These are phyloP conservation scores for Ophiosphaerella herpotricha DNA, from an alignment of 2,329 filamentous ascomycete species.

Conservation along the genomic window DNA sequence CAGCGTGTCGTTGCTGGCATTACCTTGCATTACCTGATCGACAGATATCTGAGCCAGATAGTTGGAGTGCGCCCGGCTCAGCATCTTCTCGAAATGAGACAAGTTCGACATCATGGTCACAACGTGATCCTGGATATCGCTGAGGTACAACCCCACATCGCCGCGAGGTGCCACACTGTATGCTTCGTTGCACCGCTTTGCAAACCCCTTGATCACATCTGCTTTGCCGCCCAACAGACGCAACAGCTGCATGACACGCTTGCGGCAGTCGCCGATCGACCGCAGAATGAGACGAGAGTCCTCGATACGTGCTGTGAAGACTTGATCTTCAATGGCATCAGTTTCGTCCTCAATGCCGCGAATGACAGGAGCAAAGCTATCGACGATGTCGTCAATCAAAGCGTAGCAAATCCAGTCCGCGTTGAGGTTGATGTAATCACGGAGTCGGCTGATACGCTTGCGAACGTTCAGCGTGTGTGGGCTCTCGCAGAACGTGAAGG, in stretches of 20 bases:
- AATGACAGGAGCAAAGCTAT: constrained; percentile 90
- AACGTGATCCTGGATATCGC: constrained; percentile 98
- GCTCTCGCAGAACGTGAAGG: constrained; percentile 90
- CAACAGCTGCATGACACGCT: constrained; percentile 92
- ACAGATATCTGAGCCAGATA: constrained; percentile 94
- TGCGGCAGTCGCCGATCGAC: constrained; percentile 86
- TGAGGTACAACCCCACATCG: constrained; percentile 94
- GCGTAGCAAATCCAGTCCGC: constrained; percentile 99
- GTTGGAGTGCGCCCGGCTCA: constrained; percentile 91
- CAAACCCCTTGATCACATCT: constrained; percentile 97
- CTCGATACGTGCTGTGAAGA: constrained; percentile 88
- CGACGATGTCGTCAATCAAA: constrained; percentile 97
- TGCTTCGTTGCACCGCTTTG: constrained; percentile 97
- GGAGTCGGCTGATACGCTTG: constrained; percentile 86
- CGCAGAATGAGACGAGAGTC: constrained; percentile 87
- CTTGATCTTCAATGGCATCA: constrained; percentile 91
- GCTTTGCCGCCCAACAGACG: constrained; percentile 94
- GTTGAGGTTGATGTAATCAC: constrained; percentile 92
- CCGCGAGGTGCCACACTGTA: constrained; percentile 94
- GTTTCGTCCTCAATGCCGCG: constrained; percentile 84
- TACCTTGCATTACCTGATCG: constrained; percentile 86
- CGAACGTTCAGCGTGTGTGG: constrained; percentile 86
- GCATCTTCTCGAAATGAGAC: constrained; percentile 95
- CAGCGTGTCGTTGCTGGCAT: constrained; percentile 83
- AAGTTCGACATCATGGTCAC: constrained; percentile 99